Conservation (phyloP, 306 rosid species). For the Pyrus communis region DNA sequence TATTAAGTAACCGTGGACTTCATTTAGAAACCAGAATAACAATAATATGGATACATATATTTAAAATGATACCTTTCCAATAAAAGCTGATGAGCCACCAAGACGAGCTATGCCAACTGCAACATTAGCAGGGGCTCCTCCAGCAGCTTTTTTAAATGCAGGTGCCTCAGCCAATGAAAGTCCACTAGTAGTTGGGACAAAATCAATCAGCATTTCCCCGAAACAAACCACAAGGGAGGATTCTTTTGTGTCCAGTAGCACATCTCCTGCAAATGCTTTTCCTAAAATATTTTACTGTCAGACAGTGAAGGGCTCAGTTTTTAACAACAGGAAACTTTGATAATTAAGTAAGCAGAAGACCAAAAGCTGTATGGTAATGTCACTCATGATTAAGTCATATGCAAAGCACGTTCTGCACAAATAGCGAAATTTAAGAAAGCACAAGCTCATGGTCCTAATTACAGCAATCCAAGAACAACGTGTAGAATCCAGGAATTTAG, state of each 20-base stretch:
- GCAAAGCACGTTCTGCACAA: neutral
- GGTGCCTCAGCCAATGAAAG: constrained; percentile 86
- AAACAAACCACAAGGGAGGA: constrained; percentile 84
- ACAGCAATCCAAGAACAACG: neutral
- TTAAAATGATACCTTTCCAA: constrained; percentile 65
- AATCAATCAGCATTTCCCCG: constrained; percentile 95
- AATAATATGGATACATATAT: constrained; percentile 6
- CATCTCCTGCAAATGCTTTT: constrained; percentile 58
- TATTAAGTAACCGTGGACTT: neutral
- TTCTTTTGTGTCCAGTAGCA: constrained; percentile 45
- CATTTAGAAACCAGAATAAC: neutral
- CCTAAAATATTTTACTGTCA: constrained; percentile 30
- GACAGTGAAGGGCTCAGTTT: constrained; percentile 3
- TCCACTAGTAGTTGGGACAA: constrained; percentile 77
- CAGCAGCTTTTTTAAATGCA: constrained; percentile 92
- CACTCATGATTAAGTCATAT: neutral
- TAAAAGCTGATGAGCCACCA: constrained; percentile 92
- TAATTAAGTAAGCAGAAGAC: neutral
- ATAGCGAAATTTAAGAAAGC: neutral
- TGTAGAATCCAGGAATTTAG: neutral
- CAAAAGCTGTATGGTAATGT: neutral
- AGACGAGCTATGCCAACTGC: constrained; percentile 92
- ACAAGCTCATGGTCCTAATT: neutral
- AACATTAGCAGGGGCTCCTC: constrained; percentile 98
- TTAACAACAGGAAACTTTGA: neutral